Evolutionary conservation across 1,139 yeast genomes (phyloP).

Genomic region (Candida sp.): DNA sequence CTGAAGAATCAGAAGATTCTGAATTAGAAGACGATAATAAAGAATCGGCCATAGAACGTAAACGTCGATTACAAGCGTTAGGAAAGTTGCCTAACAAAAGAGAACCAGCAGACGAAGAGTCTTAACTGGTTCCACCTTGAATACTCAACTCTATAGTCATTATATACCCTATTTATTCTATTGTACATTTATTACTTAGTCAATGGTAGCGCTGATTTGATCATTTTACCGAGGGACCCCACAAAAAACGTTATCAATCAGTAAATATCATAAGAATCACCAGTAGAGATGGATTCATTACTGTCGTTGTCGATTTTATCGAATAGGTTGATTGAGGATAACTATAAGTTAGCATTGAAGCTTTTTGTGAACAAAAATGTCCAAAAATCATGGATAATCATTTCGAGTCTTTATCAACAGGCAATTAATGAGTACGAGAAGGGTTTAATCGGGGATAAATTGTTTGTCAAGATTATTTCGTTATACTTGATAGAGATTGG

Average conservation of each 20-base stretch:
- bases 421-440: conserved; percentile 20
- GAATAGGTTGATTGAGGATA: conserved; percentile 19
- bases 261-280: background rate
- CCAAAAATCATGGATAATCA: conserved; percentile 27
- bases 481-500: conserved; percentile 39
- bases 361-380: conserved; percentile 39
- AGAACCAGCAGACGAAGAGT: conserved; percentile 53
- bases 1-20: conserved; percentile 19
- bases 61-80: conserved; percentile 78
- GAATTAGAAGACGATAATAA: conserved; percentile 22
- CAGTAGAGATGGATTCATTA: conserved; percentile 2
- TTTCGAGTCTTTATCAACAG: conserved; percentile 19
- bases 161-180: background rate
- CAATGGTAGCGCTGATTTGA: conserved; percentile 1
- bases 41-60: conserved; percentile 71
- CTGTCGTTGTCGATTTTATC: conserved; percentile 7
- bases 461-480: conserved; percentile 31
- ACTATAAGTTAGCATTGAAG: conserved; percentile 36
- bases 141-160: background rate
- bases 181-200: background rate
- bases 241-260: background rate
- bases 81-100: conserved; percentile 49
- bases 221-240: conserved; percentile 1
- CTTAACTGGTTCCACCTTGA: background rate
- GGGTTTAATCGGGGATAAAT: conserved; percentile 23